Conservation (phyloP, 164 flowering plant genomes). For the Protea cynaroides region DNA sequence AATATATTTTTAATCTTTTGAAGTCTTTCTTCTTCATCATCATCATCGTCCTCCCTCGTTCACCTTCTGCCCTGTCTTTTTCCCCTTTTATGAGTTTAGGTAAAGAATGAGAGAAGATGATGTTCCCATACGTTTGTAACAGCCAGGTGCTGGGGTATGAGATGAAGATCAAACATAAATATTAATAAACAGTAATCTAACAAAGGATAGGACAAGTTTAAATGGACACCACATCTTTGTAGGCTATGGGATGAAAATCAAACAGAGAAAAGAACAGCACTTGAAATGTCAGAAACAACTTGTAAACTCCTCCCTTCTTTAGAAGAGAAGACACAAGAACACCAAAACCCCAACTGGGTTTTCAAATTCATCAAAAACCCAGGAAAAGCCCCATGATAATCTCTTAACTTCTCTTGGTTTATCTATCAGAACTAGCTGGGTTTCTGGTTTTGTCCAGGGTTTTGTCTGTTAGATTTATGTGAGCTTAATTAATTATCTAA, state of each 20-base stretch:
- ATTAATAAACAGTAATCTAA: neutral
- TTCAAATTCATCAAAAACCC: conserved; percentile 26
- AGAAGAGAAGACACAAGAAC: conserved; percentile 4
- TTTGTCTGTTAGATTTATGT: too few relatives aligned
- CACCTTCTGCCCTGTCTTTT: too few relatives aligned
- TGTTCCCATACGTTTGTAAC: too few relatives aligned
- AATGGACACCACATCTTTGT: conserved; percentile 2
- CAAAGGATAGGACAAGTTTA: neutral
- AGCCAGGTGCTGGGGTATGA: too few relatives aligned
- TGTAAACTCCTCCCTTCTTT: neutral
- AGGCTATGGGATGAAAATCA: neutral
- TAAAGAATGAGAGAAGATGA: too few relatives aligned
- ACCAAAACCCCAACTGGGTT: conserved; percentile 26
- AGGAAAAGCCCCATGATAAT: conserved; percentile 11
- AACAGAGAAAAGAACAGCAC: conserved; percentile 10
- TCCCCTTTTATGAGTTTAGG: too few relatives aligned
- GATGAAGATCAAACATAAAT: too few relatives aligned
- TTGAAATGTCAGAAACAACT: conserved; percentile 1
- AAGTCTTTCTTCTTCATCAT: too few relatives aligned
- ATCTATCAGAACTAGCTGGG: conserved; percentile 5
- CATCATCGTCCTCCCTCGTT: too few relatives aligned
- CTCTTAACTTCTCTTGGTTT: neutral
- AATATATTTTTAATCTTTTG: too few relatives aligned
- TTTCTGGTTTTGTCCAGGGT: conserved; percentile 6
- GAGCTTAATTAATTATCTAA: too few relatives aligned